These are phyloP conservation scores for Jatropha curcas DNA, from an alignment of 345 rosid genomes.

Conservation along the genomic window DNA sequence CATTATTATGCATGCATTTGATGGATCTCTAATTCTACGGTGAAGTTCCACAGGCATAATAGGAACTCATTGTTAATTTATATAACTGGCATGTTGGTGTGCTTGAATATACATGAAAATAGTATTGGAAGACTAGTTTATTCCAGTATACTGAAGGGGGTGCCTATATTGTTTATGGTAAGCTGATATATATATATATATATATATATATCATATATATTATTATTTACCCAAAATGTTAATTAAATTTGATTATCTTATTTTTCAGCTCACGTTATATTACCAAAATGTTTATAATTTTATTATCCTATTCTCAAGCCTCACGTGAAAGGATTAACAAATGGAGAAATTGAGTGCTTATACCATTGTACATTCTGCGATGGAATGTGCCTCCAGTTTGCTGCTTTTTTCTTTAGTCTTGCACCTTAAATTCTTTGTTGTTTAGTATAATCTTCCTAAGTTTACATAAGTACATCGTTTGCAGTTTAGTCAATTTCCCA, in stretches of 20 bases:
- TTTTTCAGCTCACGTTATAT: no score
- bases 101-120: neutral
- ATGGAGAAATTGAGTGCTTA: neutral
- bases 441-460: neutral
- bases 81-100: neutral
- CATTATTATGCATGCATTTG: neutral
- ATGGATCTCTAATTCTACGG: neutral
- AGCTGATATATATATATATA: no score
- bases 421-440: neutral
- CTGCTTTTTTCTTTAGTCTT: neutral
- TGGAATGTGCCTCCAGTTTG: neutral
- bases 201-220: no score
- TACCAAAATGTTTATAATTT: neutral
- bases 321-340: neutral
- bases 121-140: neutral
- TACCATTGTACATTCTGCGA: neutral
- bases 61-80: neutral
- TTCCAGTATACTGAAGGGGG: neutral
- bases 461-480: neutral
- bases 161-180: no score
- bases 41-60: neutral
- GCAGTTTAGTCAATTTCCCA: neutral
- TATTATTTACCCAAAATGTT: no score
- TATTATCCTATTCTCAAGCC: neutral
- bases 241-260: no score